Evolutionary conservation across 768 basidiomycete genomes (phyloP), one percentile per base, ranked within the genome.

Genomic region (Amanita rubescens): DNA sequence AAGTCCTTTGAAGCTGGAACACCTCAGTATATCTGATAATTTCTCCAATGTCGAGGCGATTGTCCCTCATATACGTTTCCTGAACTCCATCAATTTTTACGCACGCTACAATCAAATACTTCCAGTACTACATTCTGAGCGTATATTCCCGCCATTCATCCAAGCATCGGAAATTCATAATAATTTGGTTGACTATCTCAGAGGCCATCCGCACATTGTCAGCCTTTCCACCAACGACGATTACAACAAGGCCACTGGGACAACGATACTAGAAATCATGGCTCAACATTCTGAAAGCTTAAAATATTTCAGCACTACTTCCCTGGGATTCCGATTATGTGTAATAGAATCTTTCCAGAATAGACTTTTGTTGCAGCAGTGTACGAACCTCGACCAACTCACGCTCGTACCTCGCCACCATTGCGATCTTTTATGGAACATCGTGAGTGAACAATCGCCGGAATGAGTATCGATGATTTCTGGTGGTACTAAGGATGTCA

Each of bases 21-120:
- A 49, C 12, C 47, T 49, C 22, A 33, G 33, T 5, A 20, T 49
- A 22, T 51, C 51, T 22, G 51, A 51, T 17, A 51, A 27, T 33
- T 42, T 51, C 20, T 20, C 15, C 7, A 19, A 51, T 11, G n/a
- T 25, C 5, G 9, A n/a, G 2, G 51, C 51, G 2, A 30, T 51
- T 19, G 15, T 34, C 10, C 41, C 39, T 27, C 51, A 51, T n/a
- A 15, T 43, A 14, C 25, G 30, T 3, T 32, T 17, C 12, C 20
- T 51, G 10, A 51, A 9, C 11, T 51, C 51, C 14, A 10, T 51
- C 19, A 5, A 20, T 51, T 14, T 20, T 14, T 3, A 12, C 41
- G 11, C 20, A 42, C 11, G 34, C 41, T 25, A 20, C 51, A 7
- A 34, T n/a, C n/a, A n/a, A 15, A 25, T 51, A 19, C 27, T 41